Percentiles rank a stretch among this genome's conserved stretches.
These are phyloP conservation scores for Beauveria sp. DNA, from an alignment of 2,329 filamentous ascomycete genomes.

Conservation along the genomic window DNA sequence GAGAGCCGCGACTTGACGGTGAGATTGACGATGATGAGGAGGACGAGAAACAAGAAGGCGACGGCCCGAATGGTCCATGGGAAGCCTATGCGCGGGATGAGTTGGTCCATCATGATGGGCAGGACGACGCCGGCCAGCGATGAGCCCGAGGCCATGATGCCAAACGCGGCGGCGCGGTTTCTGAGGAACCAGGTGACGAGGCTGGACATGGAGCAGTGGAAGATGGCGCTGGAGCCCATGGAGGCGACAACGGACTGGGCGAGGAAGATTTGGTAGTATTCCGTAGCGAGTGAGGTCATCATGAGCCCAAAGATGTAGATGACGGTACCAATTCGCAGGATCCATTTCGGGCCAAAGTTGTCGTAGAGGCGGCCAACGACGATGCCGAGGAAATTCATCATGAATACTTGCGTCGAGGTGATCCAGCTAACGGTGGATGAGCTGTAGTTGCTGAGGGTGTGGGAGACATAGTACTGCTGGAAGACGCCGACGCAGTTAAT, in stretches of 20 bases:
- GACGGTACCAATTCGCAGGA: slow-evolving; percentile 46
- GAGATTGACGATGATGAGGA: slow-evolving; percentile 27
- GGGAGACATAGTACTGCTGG: slow-evolving; percentile 48
- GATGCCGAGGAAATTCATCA: slow-evolving; percentile 41
- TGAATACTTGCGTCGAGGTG: slow-evolving; percentile 43
- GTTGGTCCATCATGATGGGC: slow-evolving; percentile 50
- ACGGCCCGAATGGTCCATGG: slow-evolving; percentile 41
- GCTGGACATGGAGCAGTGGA: slow-evolving; percentile 34
- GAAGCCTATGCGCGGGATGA: slow-evolving; percentile 39
- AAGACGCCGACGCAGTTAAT: slow-evolving; percentile 46
- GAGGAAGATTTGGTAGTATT: slow-evolving; percentile 39
- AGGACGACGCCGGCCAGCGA: slow-evolving; percentile 50
- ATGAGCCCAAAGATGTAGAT: slow-evolving; percentile 56
- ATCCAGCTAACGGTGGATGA: slow-evolving; percentile 53
- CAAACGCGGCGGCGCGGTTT: slow-evolving; percentile 44
- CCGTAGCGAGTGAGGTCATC: slow-evolving; percentile 48
- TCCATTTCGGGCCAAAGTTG: slow-evolving; percentile 51
- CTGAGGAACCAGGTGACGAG: slow-evolving; percentile 45
- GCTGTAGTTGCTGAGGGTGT: slow-evolving; percentile 38
- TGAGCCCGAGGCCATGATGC: slow-evolving; percentile 45
- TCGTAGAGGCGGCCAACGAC: slow-evolving; percentile 55
- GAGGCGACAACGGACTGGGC: slow-evolving; percentile 32
- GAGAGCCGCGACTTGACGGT: slow-evolving; percentile 35
- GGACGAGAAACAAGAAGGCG: slow-evolving; percentile 36
- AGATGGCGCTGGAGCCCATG: slow-evolving; percentile 35